Base-by-base conservation (phyloP, 352 stramenopile species). In the Globisporangium carolinianum region DNA sequence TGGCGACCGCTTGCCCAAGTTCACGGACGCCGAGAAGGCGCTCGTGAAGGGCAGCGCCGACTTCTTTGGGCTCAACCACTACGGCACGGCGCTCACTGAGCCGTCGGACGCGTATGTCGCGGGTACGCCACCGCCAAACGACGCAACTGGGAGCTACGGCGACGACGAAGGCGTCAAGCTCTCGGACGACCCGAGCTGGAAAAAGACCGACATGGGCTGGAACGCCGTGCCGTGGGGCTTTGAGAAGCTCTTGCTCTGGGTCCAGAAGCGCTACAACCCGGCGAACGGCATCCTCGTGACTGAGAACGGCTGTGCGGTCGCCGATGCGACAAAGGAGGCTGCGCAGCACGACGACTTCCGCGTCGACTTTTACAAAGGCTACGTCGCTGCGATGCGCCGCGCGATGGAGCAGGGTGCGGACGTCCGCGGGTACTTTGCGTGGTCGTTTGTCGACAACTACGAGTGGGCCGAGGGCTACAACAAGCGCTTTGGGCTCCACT, bases 51-150 rank as follows among this genome's bases (percentile, higher is more conserved):
- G 77, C 39, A 96, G 81, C 48, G 75, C 64, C 41, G 95, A 98
- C 60, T 98, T 98, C 74, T 89, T 98, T 47, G 94, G 89, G 0
- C 67, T 98, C 4, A 98, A 98, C 76, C 89, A 97, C 67, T 98
- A 98, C 73, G 83, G 75, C 49, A 85, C 83, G 9, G 62, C 66
- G 32, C 77, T 75, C 52, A 58, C 67, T 9, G 73, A 67, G 59
- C 68, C 74, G 9, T 79, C 73, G 8, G 50, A 79, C 8, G 69
- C 51, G 43, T 86, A 73, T 53, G 57, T 64, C 11, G 62, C 55
- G 0, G 65, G 68, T n/a, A 51, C 47, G 4, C n/a, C 53, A 3
- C 49, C 58, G 1, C 51, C 64, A 17, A 66, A 56, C 35, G 54
- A 66, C 41, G 57, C 38, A 24, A 66, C 56, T 1, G 62, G 68